Base-by-base conservation (phyloP, 2,329 filamentous ascomycete genomes). In the Colletotrichum filicis region DNA sequence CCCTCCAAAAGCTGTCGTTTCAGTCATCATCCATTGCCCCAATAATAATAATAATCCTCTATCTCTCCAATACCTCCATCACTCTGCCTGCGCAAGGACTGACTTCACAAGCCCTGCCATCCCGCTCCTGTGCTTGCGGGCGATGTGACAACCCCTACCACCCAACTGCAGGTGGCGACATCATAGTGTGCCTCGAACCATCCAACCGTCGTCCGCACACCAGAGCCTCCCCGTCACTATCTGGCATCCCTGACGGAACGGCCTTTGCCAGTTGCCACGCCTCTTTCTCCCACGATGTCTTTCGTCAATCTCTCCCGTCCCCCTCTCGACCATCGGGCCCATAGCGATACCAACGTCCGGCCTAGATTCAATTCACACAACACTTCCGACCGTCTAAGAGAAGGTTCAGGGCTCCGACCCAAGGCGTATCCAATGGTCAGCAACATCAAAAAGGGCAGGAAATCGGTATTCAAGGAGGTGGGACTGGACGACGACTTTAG, bases 391-490 rank as follows among this genome's bases (percentile, higher is more conserved):
- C 86, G 87, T 55, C 79, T 89, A 49, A 84, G 87, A 74, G 87
- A 89, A 77, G 82, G 84, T 71, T 83, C 83, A n/a, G 78, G 78
- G 42, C 80, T 83, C 14, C 75, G 80, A 64, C 79, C 82, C 12
- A 82, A 81, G 59, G 77, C 81, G 1, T 84, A 87, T 74, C 79
- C 81, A 32, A 85, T 85, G 81, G 76, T 76, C 53, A 82, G 82
- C 76, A 87, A 85, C 69, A 85, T 88, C 60, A 82, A 80, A 74
- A 89, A 88, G 77, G 86, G 84, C 55, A 83, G 87, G 61, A 85
- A 82, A 75, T 89, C 87, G 26, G 80, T 89, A 69, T 90, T 90
- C 75, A 87, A 82, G 76, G 88, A 90, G 78, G 78, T 86, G 53
- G 88, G 87, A 5, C 76, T 89, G 24, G 80, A 83, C 61, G 81